Base-by-base conservation (phyloP, 768 basidiomycete genomes). In the Podaxis carcinomalis region DNA sequence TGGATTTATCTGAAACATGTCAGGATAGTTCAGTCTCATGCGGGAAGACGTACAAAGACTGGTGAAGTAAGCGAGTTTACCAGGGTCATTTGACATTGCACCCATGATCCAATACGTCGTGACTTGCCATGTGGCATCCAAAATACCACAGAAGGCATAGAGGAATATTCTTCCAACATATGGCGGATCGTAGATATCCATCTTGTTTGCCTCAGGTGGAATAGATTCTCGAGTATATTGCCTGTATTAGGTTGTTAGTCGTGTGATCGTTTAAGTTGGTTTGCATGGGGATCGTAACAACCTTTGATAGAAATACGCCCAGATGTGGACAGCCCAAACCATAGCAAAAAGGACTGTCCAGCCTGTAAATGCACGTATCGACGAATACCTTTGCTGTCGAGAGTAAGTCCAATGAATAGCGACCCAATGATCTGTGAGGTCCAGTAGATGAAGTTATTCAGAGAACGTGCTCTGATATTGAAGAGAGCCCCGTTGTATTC, bases 111-210 rank as follows among this genome's bases (percentile, higher is more conserved):
- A 91, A 70, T 92, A 91, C 4, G 86, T 84, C 0, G 85, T 84
- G 1, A 89, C 92, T 70, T 93, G 92, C 89, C 91, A 93, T 83
- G 90, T 87, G 1, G 91, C 79, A 64, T 93, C 92, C 62, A 92
- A 78, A 10, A 93, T 68, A 27, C 90, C 89, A 63, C 84, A 89
- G 72, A 86, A 83, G 64, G 90, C 82, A 72, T 86, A 92, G 4
- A 93, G 72, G 73, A 80, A 80, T 5, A 86, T 74, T 54, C 79
- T 79, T 47, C 77, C 81, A 9, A 79, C 72, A 68, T 89, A 93
- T 0, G 72, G 73, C 1, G 71, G 63, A 64, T 87, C 83, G 56
- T 69, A 73, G 53, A 90, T 83, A 69, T 91, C 89, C 66, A 90
- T 82, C 65, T 83, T 81, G 23, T 61, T 59, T 0, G 77, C 64